Conservation (phyloP, 2,329 filamentous ascomycete genomes). For the Knufia fluminis region DNA sequence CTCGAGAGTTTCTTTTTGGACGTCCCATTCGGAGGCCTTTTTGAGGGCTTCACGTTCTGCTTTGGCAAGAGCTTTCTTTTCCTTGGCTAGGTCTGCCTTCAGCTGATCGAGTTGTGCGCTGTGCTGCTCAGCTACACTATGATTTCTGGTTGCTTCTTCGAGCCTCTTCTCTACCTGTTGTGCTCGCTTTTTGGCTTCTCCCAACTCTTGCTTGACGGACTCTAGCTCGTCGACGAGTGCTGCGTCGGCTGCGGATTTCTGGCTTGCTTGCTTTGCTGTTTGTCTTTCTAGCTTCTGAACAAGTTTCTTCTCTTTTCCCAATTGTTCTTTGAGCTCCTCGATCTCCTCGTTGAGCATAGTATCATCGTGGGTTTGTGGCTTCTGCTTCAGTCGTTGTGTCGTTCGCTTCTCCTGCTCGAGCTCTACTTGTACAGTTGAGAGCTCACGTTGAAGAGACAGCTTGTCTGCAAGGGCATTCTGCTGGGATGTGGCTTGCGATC, state of each 20-base stretch:
- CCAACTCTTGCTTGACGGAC: constrained; percentile 39
- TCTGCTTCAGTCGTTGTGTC: constrained; percentile 48
- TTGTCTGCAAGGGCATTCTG: constrained; percentile 69
- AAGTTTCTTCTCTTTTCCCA: constrained; percentile 42
- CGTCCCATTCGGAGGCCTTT: constrained; percentile 51
- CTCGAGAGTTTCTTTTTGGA: constrained; percentile 56
- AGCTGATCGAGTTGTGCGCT: constrained; percentile 35
- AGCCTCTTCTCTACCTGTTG: constrained; percentile 1
- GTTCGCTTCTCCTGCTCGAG: constrained; percentile 73
- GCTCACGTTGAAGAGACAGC: constrained; percentile 65
- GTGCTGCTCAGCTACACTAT: constrained; percentile 13
- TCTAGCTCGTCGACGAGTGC: constrained; percentile 7
- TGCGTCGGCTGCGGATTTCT: constrained; percentile 2
- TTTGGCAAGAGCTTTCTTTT: constrained; percentile 40
- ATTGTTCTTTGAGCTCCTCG: constrained; percentile 40
- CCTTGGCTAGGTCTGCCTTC: constrained; percentile 41
- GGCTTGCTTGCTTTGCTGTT: constrained; percentile 25
- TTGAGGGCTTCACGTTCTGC: constrained; percentile 45
- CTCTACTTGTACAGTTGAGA: constrained; percentile 68
- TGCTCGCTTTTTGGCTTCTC: constrained; percentile 22
- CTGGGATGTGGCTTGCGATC: constrained; percentile 49
- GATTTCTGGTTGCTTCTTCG: constrained; percentile 1
- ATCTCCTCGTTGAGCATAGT: constrained; percentile 33
- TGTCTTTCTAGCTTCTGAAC: constrained; percentile 36
- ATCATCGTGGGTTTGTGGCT: constrained; percentile 38